Evolutionary conservation across 805 yeast species (phyloP).

Genomic region (Saturnispora gosingensis): DNA sequence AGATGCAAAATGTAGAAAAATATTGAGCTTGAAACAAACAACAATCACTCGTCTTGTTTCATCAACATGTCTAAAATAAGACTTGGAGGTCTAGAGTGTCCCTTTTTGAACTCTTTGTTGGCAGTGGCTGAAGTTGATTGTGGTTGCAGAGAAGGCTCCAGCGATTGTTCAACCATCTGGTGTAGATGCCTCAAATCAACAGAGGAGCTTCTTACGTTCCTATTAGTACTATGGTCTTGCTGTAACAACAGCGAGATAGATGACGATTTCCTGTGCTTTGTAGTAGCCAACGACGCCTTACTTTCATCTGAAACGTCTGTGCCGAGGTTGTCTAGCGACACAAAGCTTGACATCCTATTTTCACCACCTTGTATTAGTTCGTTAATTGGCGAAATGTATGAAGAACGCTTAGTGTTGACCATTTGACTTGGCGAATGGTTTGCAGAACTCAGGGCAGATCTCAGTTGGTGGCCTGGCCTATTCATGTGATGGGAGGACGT

Average conservation of each 20-base stretch:
- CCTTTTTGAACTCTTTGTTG: neutral
- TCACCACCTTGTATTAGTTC: constrained; percentile 13
- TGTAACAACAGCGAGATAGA: constrained; percentile 1
- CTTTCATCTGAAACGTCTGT: neutral
- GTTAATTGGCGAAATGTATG: constrained; percentile 23
- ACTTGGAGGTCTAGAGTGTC: constrained; percentile 30
- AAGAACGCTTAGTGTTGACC: constrained; percentile 11
- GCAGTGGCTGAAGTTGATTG: neutral
- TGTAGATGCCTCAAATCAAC: constrained; percentile 11
- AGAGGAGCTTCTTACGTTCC: constrained; percentile 5
- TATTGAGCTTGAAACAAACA: neutral
- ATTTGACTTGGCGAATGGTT: constrained; percentile 1
- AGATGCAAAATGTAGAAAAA: neutral
- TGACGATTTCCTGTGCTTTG: neutral
- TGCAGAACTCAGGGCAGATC: constrained; percentile 12
- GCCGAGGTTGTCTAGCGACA: neutral
- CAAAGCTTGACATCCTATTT: neutral
- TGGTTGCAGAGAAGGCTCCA: neutral
- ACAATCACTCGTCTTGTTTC: neutral
- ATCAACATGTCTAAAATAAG: constrained; percentile 30
- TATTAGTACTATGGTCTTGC: neutral
- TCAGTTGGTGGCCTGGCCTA: constrained; percentile 17
- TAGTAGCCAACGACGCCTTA: neutral
- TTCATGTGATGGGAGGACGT: neutral
- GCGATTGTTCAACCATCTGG: constrained; percentile 10